These are phyloP conservation scores for Monosporozyma aerobia DNA, from an alignment of 805 yeast genomes.

Conservation along the genomic window DNA sequence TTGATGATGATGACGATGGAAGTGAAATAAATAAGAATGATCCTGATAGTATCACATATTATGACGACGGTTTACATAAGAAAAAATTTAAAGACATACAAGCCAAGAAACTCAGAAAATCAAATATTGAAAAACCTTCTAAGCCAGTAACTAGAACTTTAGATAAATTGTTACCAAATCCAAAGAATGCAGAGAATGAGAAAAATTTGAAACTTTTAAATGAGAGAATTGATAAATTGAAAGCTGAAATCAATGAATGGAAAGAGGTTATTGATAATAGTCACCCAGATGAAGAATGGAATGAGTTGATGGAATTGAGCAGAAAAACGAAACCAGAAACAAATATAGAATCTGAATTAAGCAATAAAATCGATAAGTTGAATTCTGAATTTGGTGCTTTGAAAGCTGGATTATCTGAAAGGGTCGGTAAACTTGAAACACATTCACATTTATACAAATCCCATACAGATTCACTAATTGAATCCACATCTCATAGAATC, in stretches of 20 bases:
- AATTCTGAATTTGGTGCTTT: neutral
- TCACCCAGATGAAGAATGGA: constrained; percentile 15
- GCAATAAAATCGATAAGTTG: neutral
- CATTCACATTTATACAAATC: constrained; percentile 22
- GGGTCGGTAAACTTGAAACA: constrained; percentile 14
- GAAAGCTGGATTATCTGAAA: constrained; percentile 9
- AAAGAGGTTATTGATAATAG: constrained; percentile 14
- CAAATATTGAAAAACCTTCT: neutral
- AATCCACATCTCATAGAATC: constrained; percentile 12
- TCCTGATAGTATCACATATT: constrained; percentile 5
- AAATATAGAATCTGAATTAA: neutral
- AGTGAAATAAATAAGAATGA: neutral
- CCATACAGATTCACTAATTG: constrained; percentile 14
- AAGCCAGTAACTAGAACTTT: neutral
- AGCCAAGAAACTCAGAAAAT: neutral
- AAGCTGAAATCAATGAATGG: constrained; percentile 24
- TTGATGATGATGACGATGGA: constrained; percentile 12
- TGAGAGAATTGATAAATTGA: constrained; percentile 17
- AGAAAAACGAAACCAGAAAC: neutral
- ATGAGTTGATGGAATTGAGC: neutral
- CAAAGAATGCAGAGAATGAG: constrained; percentile 24
- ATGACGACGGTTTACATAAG: constrained; percentile 3
- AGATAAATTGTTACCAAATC: constrained; percentile 18
- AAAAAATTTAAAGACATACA: constrained; percentile 2
- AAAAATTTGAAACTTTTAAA: constrained; percentile 17